Percentiles rank a stretch among this genome's conserved stretches.
Evolutionary conservation across 106 monocot species (phyloP).

Genomic region (Posidonia australis): DNA sequence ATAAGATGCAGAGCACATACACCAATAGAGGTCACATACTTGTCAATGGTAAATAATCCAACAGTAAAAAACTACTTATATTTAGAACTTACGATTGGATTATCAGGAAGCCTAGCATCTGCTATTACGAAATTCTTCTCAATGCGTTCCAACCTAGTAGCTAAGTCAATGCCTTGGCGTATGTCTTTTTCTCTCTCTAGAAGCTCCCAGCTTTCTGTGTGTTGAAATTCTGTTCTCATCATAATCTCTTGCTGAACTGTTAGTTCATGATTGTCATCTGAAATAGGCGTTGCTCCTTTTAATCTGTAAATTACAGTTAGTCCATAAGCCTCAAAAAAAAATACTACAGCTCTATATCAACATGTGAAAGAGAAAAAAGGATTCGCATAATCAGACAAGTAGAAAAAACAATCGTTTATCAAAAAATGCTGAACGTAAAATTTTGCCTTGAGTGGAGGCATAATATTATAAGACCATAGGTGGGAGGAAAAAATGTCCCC

Average conservation of each 20-base stretch:
- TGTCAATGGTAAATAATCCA: not conserved
- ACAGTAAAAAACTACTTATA: not conserved
- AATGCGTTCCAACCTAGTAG: constrained; percentile 94
- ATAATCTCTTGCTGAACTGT: constrained; percentile 45
- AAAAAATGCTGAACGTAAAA: too few species aligned
- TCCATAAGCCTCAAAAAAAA: not conserved
- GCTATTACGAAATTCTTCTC: constrained; percentile 99
- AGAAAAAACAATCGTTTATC: too few species aligned
- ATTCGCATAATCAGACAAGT: not conserved
- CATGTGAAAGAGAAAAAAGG: not conserved
- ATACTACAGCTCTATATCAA: not conserved
- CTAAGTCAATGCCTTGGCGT: constrained; percentile 93
- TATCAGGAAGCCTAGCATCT: constrained; percentile 96
- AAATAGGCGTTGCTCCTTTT: constrained; percentile 41
- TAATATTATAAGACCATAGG: too few species aligned
- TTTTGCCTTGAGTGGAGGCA: too few species aligned
- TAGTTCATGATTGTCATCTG: constrained; percentile 30
- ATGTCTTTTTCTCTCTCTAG: constrained; percentile 73
- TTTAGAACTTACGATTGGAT: constrained; percentile 72
- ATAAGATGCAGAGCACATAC: too few species aligned
- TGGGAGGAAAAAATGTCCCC: too few species aligned
- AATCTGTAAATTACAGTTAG: constrained; percentile 43
- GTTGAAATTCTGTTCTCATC: constrained; percentile 52
- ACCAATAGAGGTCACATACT: too few species aligned
- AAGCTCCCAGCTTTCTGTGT: constrained; percentile 79